Evolutionary conservation across 495 filamentous ascomycete species (phyloP), one percentile per base, ranked within the genome.

Genomic region (Xylaria longipes): DNA sequence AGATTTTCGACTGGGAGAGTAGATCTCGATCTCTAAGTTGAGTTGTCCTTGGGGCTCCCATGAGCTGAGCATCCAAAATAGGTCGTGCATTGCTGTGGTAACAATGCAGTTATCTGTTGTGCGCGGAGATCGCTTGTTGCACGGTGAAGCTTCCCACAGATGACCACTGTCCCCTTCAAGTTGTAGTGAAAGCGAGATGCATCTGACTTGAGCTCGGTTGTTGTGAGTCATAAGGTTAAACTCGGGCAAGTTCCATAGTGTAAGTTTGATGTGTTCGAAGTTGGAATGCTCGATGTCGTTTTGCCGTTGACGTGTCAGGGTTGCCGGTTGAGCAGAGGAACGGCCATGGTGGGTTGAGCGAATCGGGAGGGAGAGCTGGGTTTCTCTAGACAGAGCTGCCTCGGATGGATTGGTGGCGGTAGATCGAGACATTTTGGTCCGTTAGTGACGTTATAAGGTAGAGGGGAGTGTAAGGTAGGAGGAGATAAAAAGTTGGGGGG

Each of bases 231-330:
- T 79, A 48, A 64, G 66, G 66, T 69, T 41, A 73, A 79, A 77
- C 50, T 71, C 46, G 54, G 62, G 72, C 68, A 79, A 48, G 70
- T 72, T 68, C 75, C 72, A 78, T 72, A 62, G 71, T 52, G 73
- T 77, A 33, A 77, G 67, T 64, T 77, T 79, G 62, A 80, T 65
- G 48, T 73, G 68, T 67, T 69, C 65, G 77, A 77, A 80, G 68
- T 74, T 76, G 65, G 69, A 56, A 57, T 45, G 65, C 69, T 80
- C 78, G 62, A 79, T 75, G 60, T 72, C 66, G 60, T 60, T 72
- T 71, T 79, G 77, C 73, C 78, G 74, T 72, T 79, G 77, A 73
- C 72, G 73, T 57, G 71, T 79, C 37, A 77, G 68, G 70, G 77
- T 71, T 65, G 75, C 77, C 68, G 68, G 76, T 41, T 62, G 58